A percentile compares a stretch with the other conserved stretches of the same genome.
phyloP scores from a whole-genome alignment of 768 basidiomycete genomes.

The Artomyces pyxidatus region DNA sequence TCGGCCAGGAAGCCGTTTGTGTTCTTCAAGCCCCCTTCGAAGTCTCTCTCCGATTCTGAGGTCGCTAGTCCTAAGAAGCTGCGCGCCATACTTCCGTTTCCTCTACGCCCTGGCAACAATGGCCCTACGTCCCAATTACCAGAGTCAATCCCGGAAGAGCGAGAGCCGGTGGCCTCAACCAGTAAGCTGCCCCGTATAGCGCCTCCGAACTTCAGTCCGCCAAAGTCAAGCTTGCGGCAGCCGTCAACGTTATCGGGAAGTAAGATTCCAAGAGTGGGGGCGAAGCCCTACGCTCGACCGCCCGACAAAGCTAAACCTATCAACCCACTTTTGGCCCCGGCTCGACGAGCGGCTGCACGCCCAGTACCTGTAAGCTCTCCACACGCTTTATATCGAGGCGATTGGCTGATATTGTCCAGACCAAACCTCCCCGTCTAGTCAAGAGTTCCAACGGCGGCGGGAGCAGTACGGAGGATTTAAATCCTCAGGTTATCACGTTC shows the following conservation, averaged over 20 bases:
- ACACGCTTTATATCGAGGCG: not conserved
- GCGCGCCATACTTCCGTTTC: slow-evolving; percentile 2
- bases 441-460: slow-evolving; percentile 3
- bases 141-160: slow-evolving; percentile 12
- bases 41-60: slow-evolving; percentile 14
- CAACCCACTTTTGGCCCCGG: slow-evolving; percentile 1
- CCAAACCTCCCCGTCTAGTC: slow-evolving; percentile 12
- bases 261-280: slow-evolving; percentile 27
- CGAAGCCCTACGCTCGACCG: slow-evolving; percentile 25
- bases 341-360: not conserved
- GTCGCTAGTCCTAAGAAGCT: slow-evolving; percentile 7
- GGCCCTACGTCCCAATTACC: slow-evolving; percentile 4
- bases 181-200: slow-evolving; percentile 3
- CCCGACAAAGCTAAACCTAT: slow-evolving; percentile 4
- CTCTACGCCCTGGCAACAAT: not conserved
- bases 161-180: not conserved
- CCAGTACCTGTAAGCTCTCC: not conserved
- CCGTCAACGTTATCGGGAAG: slow-evolving; percentile 23
- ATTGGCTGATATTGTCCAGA: not conserved
- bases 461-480: slow-evolving; percentile 11
- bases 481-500: no score
- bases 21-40: slow-evolving; percentile 2
- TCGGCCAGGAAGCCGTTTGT: not conserved
- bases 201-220: slow-evolving; percentile 5
- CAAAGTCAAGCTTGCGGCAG: slow-evolving; percentile 18